These are phyloP conservation scores for Senecio squalidus DNA, from an alignment of 140 eudicot species.

Conservation along the genomic window DNA sequence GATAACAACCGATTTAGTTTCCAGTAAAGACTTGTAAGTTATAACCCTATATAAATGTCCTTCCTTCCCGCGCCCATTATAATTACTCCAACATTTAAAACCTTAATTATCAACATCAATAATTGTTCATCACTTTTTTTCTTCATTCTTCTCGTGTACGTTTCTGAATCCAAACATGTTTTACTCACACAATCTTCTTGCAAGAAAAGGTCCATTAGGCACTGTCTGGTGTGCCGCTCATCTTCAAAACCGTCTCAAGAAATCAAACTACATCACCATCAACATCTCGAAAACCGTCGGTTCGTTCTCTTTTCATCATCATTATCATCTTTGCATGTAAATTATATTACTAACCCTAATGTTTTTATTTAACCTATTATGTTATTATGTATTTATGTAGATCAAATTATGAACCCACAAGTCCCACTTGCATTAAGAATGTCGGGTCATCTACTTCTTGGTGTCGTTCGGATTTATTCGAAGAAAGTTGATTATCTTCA, in stretches of 20 bases:
- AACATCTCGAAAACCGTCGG: conserved; percentile 83
- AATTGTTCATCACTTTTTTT: too few relatives aligned
- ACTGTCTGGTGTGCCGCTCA: conserved; percentile 99
- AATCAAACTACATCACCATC: conserved; percentile 59
- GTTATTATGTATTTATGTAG: conserved; percentile 37
- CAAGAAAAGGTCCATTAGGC: conserved; percentile 86
- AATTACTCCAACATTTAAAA: too few relatives aligned
- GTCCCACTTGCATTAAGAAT: conserved; percentile 88
- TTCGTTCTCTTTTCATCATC: conserved; percentile 19
- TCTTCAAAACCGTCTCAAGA: conserved; percentile 78
- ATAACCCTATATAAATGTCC: too few relatives aligned
- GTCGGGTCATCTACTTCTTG: conserved; percentile 88
- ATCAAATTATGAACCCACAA: conserved; percentile 76
- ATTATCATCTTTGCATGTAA: too few relatives aligned
- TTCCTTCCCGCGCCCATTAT: too few relatives aligned
- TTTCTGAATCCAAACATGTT: too few relatives aligned
- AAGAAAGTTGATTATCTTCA: conserved; percentile 86
- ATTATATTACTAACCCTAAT: not conserved
- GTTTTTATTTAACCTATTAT: not conserved
- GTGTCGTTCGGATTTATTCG: conserved; percentile 82
- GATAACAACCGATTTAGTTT: too few relatives aligned
- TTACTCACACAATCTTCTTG: conserved; percentile 84
- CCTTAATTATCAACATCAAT: too few relatives aligned
- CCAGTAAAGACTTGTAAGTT: too few relatives aligned
- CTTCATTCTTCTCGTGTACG: too few relatives aligned